These are phyloP conservation scores for Schizothecium vesticola DNA, from an alignment of 495 filamentous ascomycete species.

Conservation along the genomic window DNA sequence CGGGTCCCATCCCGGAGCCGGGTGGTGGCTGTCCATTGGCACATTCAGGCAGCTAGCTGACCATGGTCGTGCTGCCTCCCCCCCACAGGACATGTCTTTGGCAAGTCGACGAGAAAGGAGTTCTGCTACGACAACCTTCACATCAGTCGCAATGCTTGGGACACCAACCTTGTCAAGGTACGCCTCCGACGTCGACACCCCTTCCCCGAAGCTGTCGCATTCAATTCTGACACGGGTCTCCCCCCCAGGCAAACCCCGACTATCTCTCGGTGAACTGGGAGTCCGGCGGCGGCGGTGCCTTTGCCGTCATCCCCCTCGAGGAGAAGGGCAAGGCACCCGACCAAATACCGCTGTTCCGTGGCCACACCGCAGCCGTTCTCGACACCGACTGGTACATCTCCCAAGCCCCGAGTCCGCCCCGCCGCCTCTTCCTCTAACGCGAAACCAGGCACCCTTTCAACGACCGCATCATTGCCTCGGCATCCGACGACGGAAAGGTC, in stretches of 20 bases:
- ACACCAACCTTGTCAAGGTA: constrained; percentile 96
- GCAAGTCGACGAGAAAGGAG: constrained; percentile 86
- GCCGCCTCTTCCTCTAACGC: constrained; percentile 25
- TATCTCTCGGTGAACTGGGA: constrained; percentile 99
- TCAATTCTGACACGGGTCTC: constrained; percentile 19
- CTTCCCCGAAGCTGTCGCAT: neutral
- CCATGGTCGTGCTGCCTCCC: constrained; percentile 27
- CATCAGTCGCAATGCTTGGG: constrained; percentile 97
- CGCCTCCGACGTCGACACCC: neutral
- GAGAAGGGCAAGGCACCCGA: constrained; percentile 88
- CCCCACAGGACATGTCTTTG: constrained; percentile 87
- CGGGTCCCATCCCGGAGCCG: neutral
- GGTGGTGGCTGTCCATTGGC: neutral
- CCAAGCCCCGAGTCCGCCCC: neutral
- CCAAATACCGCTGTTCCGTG: constrained; percentile 88
- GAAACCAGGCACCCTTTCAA: constrained; percentile 81
- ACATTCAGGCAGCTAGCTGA: constrained; percentile 15
- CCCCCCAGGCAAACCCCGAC: constrained; percentile 76
- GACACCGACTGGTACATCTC: constrained; percentile 85
- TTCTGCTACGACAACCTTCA: constrained; percentile 91
- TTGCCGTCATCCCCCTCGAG: constrained; percentile 88
- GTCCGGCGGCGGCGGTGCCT: constrained; percentile 90
- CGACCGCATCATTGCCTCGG: constrained; percentile 85
- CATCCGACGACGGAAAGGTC: constrained; percentile 93
- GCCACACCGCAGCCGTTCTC: constrained; percentile 89